These are phyloP conservation scores for Thozetella sp. DNA, from an alignment of 495 filamentous ascomycete genomes.

Conservation along the genomic window DNA sequence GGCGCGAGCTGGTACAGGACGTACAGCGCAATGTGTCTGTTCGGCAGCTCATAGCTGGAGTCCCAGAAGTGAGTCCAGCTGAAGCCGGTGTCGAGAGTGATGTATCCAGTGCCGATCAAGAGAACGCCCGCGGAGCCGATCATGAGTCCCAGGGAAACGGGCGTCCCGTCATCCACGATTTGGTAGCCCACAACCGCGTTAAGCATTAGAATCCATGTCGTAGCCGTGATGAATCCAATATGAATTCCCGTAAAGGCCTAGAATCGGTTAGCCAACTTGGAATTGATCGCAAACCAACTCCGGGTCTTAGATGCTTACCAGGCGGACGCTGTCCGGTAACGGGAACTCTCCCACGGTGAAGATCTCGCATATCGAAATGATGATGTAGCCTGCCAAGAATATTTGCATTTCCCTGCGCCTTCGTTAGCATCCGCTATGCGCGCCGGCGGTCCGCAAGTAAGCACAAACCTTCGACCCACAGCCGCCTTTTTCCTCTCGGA, in stretches of 20 bases:
- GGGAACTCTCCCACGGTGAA: conserved; percentile 93
- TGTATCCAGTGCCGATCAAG: conserved; percentile 93
- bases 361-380: conserved; percentile 94
- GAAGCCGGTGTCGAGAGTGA: conserved; percentile 91
- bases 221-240: conserved; percentile 84
- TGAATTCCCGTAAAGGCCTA: conserved; percentile 94
- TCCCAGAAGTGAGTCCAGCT: conserved; percentile 80
- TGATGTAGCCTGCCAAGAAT: conserved; percentile 83
- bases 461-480: conserved; percentile 82
- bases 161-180: conserved; percentile 89
- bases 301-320: conserved; percentile 46
- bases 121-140: conserved; percentile 66
- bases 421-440: conserved; percentile 18
- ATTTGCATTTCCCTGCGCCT: conserved; percentile 87
- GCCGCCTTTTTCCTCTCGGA: conserved; percentile 95
- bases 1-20: conserved; percentile 91
- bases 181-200: conserved; percentile 95
- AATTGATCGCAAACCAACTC: conserved; percentile 26
- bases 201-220: conserved; percentile 87
- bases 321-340: conserved; percentile 63
- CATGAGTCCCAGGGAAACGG: conserved; percentile 77
- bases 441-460: background rate
- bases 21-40: conserved; percentile 85
- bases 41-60: conserved; percentile 50
- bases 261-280: conserved; percentile 16